Evolutionary conservation across 805 yeast species (phyloP).

Genomic region (Spathaspora sp.): DNA sequence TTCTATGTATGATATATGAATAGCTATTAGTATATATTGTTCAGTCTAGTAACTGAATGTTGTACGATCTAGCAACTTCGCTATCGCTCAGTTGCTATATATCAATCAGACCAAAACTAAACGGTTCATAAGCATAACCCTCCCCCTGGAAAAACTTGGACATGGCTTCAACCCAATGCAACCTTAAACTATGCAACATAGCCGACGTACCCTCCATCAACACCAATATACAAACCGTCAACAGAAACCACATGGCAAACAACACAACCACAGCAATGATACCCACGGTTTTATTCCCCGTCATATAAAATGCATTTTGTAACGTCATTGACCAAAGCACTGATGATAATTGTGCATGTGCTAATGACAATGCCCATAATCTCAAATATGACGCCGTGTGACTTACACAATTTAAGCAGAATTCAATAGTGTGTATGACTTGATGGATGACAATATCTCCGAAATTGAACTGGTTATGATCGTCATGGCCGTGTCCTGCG

Average conservation of each 20-base stretch:
- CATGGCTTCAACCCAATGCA: slow-evolving; percentile 85
- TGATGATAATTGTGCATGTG: slow-evolving; percentile 73
- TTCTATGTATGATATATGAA: not conserved
- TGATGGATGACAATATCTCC: slow-evolving; percentile 77
- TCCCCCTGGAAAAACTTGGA: slow-evolving; percentile 77
- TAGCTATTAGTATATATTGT: not conserved
- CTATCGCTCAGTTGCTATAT: slow-evolving; percentile 1
- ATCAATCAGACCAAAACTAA: slow-evolving; percentile 37
- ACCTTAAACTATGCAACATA: slow-evolving; percentile 71
- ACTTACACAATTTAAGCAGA: slow-evolving; percentile 74
- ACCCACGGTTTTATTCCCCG: slow-evolving; percentile 45
- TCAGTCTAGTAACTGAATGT: too few relatives aligned
- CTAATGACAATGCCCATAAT: slow-evolving; percentile 75
- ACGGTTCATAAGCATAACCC: slow-evolving; percentile 66
- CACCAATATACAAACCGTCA: slow-evolving; percentile 66
- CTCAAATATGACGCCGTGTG: slow-evolving; percentile 78
- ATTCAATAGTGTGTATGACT: slow-evolving; percentile 77
- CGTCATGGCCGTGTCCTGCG: slow-evolving; percentile 29
- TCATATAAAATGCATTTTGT: slow-evolving; percentile 53
- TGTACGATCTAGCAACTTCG: too few relatives aligned
- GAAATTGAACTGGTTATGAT: slow-evolving; percentile 37
- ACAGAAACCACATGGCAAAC: slow-evolving; percentile 72
- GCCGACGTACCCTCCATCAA: slow-evolving; percentile 86
- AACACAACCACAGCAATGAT: slow-evolving; percentile 55
- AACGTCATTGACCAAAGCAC: slow-evolving; percentile 79